Base-by-base conservation (phyloP, 1,139 yeast genomes). In the Nadsonia starkeyi-henricii region DNA sequence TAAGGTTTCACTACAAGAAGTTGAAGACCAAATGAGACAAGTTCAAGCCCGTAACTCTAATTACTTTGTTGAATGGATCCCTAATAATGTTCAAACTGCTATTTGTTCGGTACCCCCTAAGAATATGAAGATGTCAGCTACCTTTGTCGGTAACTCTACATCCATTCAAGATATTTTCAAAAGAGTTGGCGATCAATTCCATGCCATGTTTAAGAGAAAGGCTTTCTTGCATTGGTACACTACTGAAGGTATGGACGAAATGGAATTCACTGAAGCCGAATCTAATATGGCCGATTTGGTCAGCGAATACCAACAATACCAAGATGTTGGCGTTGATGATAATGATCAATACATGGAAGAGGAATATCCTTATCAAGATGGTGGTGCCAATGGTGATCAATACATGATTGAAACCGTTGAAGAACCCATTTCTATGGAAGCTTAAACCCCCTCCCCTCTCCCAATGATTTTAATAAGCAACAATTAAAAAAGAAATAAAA, bases 211-310 rank as follows among this genome's bases (percentile, higher is more conserved):
- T 64, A 62, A 65, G 52, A 61, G 73, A 46, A 62, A 66, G 54
- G 74, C 74, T 36, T 70, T 70, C 65, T 56, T 70, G 55, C 74
- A 70, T 54, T 70, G 74, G 72, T 70, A 69, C 58, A 66, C 70
- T 20, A 63, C 67, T 39, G 74, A 70, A 55, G 74, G 74, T 49
- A 70, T 70, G 74, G 74, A 70, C 49, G 71, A 64, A 57, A 63
- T 64, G 53, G 74, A 70, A 57, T 70, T 70, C 60, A 64, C 69
- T 33, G 74, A 70, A 57, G 74, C 74, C 17, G 69, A 68, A 53
- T 62, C 70, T 47, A 69, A 70, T 58, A 58, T 70, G 57, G 61
- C 61, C 50, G 74, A 70, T 51, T 59, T 70, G 45, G 68, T 70
- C 41, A 57, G 59, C 46, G 74, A 70, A 56, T 70, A 70, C 57